Percentiles rank a stretch among this genome's conserved stretches.
Conservation (phyloP, 208 protist species). For the Leishmania tarentolae region DNA sequence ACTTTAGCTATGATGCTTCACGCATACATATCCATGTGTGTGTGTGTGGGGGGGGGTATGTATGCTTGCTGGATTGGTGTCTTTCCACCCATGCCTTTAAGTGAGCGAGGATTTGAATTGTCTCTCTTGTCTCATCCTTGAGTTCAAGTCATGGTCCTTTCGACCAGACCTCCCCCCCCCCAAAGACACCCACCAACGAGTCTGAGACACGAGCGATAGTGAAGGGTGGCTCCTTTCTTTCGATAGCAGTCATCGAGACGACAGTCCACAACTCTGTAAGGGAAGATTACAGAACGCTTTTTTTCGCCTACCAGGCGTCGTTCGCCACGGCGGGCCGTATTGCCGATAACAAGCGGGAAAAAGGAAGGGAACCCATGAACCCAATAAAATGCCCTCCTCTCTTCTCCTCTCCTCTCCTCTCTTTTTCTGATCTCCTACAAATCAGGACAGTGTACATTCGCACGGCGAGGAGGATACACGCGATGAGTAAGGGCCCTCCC, state of each 20-base stretch:
- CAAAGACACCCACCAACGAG: neutral
- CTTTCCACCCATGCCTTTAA: neutral
- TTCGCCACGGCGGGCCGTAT: neutral
- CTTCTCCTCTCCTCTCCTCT: neutral
- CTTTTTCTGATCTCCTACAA: neutral
- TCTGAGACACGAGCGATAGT: neutral
- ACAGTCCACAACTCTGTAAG: neutral
- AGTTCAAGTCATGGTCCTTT: neutral
- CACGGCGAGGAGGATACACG: neutral
- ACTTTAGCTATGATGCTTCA: neutral
- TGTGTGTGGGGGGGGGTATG: too few relatives aligned
- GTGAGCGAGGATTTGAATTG: neutral
- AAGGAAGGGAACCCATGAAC: neutral
- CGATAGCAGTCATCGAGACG: neutral
- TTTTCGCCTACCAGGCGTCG: neutral
- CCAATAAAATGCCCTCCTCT: neutral
- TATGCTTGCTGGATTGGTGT: neutral
- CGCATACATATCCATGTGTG: too few relatives aligned
- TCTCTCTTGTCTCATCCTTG: neutral
- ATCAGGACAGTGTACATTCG: neutral
- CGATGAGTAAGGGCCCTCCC: neutral
- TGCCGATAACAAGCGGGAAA: too few relatives aligned
- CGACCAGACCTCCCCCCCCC: neutral
- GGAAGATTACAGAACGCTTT: too few relatives aligned
- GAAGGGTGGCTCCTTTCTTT: neutral